Percentiles rank a stretch among this genome's conserved stretches.
Conservation (phyloP, 495 filamentous ascomycete genomes). For the Daldinia grandis region DNA sequence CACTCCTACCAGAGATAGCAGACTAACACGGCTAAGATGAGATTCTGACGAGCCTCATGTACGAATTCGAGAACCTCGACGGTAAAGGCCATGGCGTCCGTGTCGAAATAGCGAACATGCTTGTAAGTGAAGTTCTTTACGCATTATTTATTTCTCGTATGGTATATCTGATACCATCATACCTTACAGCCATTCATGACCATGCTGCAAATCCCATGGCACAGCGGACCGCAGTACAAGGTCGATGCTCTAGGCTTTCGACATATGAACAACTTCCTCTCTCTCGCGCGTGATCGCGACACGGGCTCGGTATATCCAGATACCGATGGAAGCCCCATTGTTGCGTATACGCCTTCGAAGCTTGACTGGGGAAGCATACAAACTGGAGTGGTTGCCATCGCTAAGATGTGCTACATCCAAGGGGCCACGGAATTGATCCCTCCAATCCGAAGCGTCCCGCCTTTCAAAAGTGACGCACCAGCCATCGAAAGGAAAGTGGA, state of each 20-base stretch:
- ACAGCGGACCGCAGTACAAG: constrained; percentile 68
- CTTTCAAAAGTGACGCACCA: constrained; percentile 61
- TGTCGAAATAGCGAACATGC: constrained; percentile 67
- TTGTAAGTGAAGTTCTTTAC: background rate
- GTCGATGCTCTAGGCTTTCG: constrained; percentile 61
- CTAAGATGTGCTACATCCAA: constrained; percentile 71
- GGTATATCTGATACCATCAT: background rate
- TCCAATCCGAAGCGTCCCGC: constrained; percentile 57
- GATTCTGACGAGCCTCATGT: constrained; percentile 71
- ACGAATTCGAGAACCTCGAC: constrained; percentile 75
- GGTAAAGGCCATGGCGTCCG: constrained; percentile 74
- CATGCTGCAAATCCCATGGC: constrained; percentile 66
- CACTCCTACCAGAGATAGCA: background rate
- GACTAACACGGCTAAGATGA: constrained; percentile 36
- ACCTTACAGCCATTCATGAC: constrained; percentile 24
- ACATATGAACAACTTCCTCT: constrained; percentile 66
- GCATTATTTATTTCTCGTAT: background rate
- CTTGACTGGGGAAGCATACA: constrained; percentile 69
- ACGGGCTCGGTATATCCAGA: constrained; percentile 72
- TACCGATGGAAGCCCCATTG: constrained; percentile 63
- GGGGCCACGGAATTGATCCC: constrained; percentile 74
- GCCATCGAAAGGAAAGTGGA: background rate
- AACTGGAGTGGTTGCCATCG: constrained; percentile 65
- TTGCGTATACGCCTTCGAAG: constrained; percentile 66
- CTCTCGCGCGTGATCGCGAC: constrained; percentile 69